A percentile compares a stretch with the other conserved stretches of the same genome.
phyloP scores from a whole-genome alignment of 495 filamentous ascomycete genomes.

The Hypoxylon subgilvum region DNA sequence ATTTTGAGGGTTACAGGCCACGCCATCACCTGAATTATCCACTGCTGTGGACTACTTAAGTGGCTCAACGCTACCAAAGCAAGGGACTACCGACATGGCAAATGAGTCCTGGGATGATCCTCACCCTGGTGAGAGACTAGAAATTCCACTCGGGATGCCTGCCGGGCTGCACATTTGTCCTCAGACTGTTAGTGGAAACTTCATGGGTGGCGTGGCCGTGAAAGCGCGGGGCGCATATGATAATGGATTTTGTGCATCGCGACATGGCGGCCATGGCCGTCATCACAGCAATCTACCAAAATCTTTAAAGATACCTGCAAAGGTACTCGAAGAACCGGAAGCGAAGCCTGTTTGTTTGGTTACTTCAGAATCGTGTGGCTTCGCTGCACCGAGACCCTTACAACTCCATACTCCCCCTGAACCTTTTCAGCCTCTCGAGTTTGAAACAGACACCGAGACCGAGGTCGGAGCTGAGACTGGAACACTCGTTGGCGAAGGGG shows the following conservation, averaged over 20 bases:
- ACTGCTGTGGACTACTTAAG: constrained; percentile 34
- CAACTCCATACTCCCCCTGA: constrained; percentile 26
- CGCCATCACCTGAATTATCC: constrained; percentile 49
- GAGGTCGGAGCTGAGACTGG: constrained; percentile 26
- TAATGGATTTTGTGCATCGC: constrained; percentile 20
- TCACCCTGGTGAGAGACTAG: constrained; percentile 52
- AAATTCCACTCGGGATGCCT: constrained; percentile 39
- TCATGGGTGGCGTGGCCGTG: constrained; percentile 60
- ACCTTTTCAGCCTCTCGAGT: constrained; percentile 31
- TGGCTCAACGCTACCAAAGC: constrained; percentile 22
- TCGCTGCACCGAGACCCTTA: constrained; percentile 18
- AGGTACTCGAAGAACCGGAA: constrained; percentile 41
- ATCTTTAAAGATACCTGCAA: constrained; percentile 47
- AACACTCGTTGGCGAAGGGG: constrained; percentile 19
- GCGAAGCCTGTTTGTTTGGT: constrained; percentile 12
- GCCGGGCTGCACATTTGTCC: constrained; percentile 41
- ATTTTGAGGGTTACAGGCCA: constrained; percentile 63
- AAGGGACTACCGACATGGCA: constrained; percentile 20
- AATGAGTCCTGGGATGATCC: constrained; percentile 52
- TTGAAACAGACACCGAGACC: constrained; percentile 49
- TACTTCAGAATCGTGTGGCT: constrained; percentile 27
- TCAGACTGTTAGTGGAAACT: constrained; percentile 45
- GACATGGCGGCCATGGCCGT: constrained; percentile 41
- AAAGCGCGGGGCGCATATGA: constrained; percentile 47
- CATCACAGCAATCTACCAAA: constrained; percentile 39